Conservation (phyloP, 805 yeast species). For the Alloascoidea africana region DNA sequence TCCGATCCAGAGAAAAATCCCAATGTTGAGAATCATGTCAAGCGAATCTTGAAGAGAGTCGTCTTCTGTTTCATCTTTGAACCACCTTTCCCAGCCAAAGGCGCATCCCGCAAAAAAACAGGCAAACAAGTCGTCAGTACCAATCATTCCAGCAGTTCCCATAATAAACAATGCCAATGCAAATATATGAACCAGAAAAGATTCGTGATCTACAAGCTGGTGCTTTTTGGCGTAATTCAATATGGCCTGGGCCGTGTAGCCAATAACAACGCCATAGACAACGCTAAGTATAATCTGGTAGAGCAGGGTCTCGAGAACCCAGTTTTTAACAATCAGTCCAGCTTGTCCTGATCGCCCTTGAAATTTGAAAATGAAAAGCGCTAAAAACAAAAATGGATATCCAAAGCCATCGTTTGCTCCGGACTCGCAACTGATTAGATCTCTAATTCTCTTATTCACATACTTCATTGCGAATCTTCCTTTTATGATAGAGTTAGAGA, state of each 20-base stretch:
- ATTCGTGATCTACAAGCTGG: conserved; percentile 46
- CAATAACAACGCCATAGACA: conserved; percentile 33
- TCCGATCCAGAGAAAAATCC: conserved; percentile 57
- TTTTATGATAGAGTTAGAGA: conserved; percentile 59
- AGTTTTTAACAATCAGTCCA: too few relatives aligned
- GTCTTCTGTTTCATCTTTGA: conserved; percentile 41
- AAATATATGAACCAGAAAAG: conserved; percentile 37
- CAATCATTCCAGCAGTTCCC: conserved; percentile 50
- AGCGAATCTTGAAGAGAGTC: conserved; percentile 51
- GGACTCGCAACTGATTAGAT: conserved; percentile 52
- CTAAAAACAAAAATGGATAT: conserved; percentile 47
- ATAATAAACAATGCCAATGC: conserved; percentile 39
- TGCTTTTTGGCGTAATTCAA: conserved; percentile 37
- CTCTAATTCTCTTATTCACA: conserved; percentile 47
- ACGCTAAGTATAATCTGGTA: conserved; percentile 47
- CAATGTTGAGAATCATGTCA: conserved; percentile 48
- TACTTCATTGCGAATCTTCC: conserved; percentile 51
- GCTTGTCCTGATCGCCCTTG: too few relatives aligned
- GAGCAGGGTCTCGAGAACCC: conserved; percentile 43
- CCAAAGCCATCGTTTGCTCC: conserved; percentile 63
- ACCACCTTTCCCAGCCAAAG: conserved; percentile 63
- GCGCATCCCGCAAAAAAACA: conserved; percentile 64
- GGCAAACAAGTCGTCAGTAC: conserved; percentile 57
- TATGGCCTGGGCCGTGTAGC: conserved; percentile 31
- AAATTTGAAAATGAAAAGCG: conserved; percentile 38